phyloP scores from a whole-genome alignment of 805 yeast genomes.

The Wickerhamiella bombiphila region DNA sequence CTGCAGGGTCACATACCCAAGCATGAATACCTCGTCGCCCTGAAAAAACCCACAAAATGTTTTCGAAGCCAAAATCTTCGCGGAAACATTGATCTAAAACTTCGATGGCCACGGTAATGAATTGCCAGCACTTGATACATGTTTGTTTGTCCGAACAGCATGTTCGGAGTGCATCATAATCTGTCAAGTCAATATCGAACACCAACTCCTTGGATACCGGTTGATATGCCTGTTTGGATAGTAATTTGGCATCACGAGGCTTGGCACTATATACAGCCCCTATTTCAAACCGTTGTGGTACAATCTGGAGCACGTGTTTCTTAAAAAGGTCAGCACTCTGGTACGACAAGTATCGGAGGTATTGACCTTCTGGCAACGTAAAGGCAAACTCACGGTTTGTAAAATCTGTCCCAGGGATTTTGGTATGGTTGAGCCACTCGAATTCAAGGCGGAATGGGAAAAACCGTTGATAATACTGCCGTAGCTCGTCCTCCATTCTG shows the following conservation, averaged over 20 bases:
- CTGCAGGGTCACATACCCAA: conserved; percentile 84
- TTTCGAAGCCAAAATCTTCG: conserved; percentile 80
- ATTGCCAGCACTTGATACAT: conserved; percentile 86
- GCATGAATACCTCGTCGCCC: conserved; percentile 99
- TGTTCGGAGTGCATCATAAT: conserved; percentile 84
- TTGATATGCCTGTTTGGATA: conserved; percentile 62
- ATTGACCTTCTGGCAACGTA: conserved; percentile 76
- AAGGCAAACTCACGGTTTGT: conserved; percentile 87
- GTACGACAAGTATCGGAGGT: conserved; percentile 78
- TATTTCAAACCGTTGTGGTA: conserved; percentile 85
- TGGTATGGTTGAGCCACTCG: conserved; percentile 77
- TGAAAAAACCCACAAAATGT: conserved; percentile 87
- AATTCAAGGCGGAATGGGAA: conserved; percentile 70
- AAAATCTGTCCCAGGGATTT: conserved; percentile 55
- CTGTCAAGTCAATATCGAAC: conserved; percentile 95
- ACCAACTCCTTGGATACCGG: conserved; percentile 80
- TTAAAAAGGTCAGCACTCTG: conserved; percentile 56
- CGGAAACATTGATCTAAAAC: conserved; percentile 56
- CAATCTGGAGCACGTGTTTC: conserved; percentile 51
- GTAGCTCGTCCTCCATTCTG: conserved; percentile 4
- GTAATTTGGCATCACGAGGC: conserved; percentile 70
- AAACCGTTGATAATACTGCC: conserved; percentile 25
- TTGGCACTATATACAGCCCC: conserved; percentile 84
- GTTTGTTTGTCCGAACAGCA: conserved; percentile 80
- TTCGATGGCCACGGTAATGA: conserved; percentile 69